Base-by-base conservation (phyloP, 139 green algal species). In the Chlamydomonas incerta region DNA sequence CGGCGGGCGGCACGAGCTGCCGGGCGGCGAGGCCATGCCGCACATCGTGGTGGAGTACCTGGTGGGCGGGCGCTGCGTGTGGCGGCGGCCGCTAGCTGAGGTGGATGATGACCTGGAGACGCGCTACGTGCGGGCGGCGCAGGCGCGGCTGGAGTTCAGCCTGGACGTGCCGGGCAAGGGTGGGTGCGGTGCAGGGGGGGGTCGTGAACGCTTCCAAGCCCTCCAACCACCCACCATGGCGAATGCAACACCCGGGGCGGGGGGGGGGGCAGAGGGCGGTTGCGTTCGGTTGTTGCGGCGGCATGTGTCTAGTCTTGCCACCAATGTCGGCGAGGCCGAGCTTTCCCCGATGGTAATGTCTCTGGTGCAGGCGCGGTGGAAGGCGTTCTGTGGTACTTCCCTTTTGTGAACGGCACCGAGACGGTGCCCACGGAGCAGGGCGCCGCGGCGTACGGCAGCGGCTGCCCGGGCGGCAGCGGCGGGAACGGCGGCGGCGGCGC, bases 31-130 rank as follows among this genome's bases (percentile, higher is more conserved):
- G 80, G 50, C 88, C n/a, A 62, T 93, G 65, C 94, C 94, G 3
- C 55, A 87, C 57, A 94, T 97, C 70, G n/a, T 76, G 31, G 80
- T 97, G 67, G 87, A 94, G 72, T 88, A 90, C 58, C 33, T 89
- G 50, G 50, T 58, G 11, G 79, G 85, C 33, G 68, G 28, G 11
- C 55, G 68, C 20, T 3, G 81, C 18, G 17, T 83, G 24, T 96
- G 93, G 93, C 46, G 69, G 21, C 37, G 52, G 35, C 21, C 72
- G 37, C 89, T 96, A 50, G 73, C 37, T 3, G 71, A 94, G 20
- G 94, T 97, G 35, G 87, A 95, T 24, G 95, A 97, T 57, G 95
- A 97, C 87, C 62, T 96, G 88, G 93, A 97, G 90, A 96, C 80
- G 74, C 66, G 77, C 46, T 95, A 96, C 80, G 90, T 97, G 74